Evolutionary conservation across 2,329 filamentous ascomycete species (phyloP), one percentile per base, ranked within the genome.

Genomic region (Aspergillus eucalypticola): DNA sequence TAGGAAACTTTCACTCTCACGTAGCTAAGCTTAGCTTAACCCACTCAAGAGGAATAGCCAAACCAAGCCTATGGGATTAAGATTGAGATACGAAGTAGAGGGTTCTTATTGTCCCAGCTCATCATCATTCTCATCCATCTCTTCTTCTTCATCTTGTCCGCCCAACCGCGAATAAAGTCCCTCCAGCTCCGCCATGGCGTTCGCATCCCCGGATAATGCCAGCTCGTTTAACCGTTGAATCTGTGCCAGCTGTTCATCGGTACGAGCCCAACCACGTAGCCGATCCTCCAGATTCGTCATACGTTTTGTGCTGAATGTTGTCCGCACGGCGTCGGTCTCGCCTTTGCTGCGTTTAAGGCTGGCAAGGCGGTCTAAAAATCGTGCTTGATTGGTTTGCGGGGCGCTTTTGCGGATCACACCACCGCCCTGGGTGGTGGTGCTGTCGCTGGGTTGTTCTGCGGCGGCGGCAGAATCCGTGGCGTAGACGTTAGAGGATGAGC

Each of bases 311-410:
- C 84, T 83, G 69, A 84, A 82, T 4, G 88, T 81, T 0, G 87
- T 89, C 25, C 76, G 75, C n/a, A 90, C 87, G 15, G 84, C 76
- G 69, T 91, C 89, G 17, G 73, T 80, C 72, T 91, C 88, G 7
- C 87, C 88, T 66, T 82, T 86, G 27, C 81, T 81, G 52, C 81
- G 82, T 73, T 92, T 92, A 54, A 89, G 74, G 11, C 83, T 81
- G 65, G 88, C 88, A 23, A 92, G 69, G 27, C 85, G 84, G 66
- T 89, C 85, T 1, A 92, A 75, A 69, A 92, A 92, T 15, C 70
- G 71, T 1, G 76, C 76, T 68, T 84, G 82, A 44, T 78, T 76
- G 42, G 77, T 76, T 19, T 73, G 70, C 53, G n/a, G 60, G 8
- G 11, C 39, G 25, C 5, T 55, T 54, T 49, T 25, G 15, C 17